Conservation (phyloP, 139 green algal species). For the Limnomonas spitsbergensis region DNA sequence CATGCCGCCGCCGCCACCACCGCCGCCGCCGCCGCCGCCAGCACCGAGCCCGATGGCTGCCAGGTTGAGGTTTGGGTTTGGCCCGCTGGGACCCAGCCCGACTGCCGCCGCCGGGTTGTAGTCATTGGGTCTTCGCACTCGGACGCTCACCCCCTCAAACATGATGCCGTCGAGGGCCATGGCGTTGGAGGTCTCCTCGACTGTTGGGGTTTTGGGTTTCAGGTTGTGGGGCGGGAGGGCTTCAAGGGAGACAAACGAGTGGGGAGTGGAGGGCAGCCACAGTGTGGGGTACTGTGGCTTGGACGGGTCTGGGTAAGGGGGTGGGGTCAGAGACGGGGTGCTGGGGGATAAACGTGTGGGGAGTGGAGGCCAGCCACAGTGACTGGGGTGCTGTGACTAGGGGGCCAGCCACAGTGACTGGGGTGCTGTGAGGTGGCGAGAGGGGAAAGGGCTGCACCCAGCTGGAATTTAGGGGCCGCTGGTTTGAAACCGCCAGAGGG, state of each 20-base stretch:
- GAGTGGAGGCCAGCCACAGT: too few relatives aligned
- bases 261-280: background rate
- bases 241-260: background rate
- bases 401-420: too few relatives aligned
- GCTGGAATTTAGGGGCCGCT: too few relatives aligned
- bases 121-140: slow-evolving; percentile 93
- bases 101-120: slow-evolving; percentile 90
- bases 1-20: slow-evolving; percentile 7
- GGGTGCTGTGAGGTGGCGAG: too few relatives aligned
- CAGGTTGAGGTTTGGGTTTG: slow-evolving; percentile 90
- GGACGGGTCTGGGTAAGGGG: background rate
- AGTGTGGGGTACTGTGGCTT: background rate
- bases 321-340: too few relatives aligned
- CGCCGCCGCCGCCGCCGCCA: slow-evolving; percentile 21
- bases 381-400: too few relatives aligned
- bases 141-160: slow-evolving; percentile 91
- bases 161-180: slow-evolving; percentile 95
- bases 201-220: too few relatives aligned
- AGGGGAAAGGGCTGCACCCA: too few relatives aligned
- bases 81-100: slow-evolving; percentile 74
- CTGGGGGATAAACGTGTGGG: too few relatives aligned
- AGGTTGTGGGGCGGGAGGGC: too few relatives aligned
- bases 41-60: slow-evolving; percentile 88
- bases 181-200: slow-evolving; percentile 88
- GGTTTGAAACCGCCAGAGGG: too few relatives aligned